These are phyloP conservation scores for Metschnikowia santaceciliae DNA, from an alignment of 805 yeast species.

Conservation along the genomic window DNA sequence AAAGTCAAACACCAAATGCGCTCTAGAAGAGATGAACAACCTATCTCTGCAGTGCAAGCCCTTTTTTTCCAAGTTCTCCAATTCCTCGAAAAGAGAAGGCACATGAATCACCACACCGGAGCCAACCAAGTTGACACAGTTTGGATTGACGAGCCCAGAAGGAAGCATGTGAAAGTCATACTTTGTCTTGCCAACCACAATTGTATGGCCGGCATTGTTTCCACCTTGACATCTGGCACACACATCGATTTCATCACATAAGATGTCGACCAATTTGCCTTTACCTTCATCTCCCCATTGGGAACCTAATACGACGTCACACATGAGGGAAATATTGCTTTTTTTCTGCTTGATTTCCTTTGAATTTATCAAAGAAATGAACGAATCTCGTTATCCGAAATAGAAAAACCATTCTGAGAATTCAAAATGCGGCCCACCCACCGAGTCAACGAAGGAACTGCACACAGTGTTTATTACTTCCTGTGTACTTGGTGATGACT, in stretches of 20 bases:
- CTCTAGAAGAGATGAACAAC: constrained; percentile 85
- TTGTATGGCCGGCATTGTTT: constrained; percentile 98
- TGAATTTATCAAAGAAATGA: constrained; percentile 21
- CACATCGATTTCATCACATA: constrained; percentile 92
- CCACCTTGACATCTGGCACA: constrained; percentile 99
- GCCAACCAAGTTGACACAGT: constrained; percentile 86
- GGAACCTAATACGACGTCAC: constrained; percentile 93
- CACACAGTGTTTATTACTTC: not conserved
- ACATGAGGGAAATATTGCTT: constrained; percentile 39
- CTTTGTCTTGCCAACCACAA: constrained; percentile 82
- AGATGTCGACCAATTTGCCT: constrained; percentile 92
- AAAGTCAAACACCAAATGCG: constrained; percentile 95
- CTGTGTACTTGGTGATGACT: not conserved
- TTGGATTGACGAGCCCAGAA: constrained; percentile 93
- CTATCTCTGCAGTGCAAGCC: constrained; percentile 76
- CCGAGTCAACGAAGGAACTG: constrained; percentile 2
- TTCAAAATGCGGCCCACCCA: constrained; percentile 3
- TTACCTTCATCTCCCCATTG: constrained; percentile 99
- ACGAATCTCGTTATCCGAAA: constrained; percentile 29
- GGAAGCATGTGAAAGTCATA: constrained; percentile 99
- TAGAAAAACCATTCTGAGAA: constrained; percentile 9
- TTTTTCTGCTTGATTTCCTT: constrained; percentile 10
- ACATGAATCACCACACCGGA: constrained; percentile 95
- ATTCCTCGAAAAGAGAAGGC: constrained; percentile 87
- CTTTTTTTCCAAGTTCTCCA: constrained; percentile 73